A percentile compares a stretch with the other conserved stretches of the same genome.
Evolutionary conservation across 768 basidiomycete species (phyloP).

Genomic region (Auriculariales sp.): DNA sequence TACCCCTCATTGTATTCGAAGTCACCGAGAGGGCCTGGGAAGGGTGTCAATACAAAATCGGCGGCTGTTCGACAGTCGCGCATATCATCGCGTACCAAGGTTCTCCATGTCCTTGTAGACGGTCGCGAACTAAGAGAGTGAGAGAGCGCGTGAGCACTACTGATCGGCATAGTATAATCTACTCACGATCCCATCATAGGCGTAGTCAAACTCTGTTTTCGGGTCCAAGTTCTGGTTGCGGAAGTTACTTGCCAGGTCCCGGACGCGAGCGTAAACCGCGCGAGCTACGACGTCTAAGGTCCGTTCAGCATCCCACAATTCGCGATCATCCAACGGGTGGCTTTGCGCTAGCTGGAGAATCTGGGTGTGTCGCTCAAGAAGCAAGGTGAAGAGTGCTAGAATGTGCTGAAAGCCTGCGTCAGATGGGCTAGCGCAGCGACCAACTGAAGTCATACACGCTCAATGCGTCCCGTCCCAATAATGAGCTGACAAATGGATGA

Average conservation of each 20-base stretch:
- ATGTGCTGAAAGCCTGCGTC: slow-evolving; percentile 14
- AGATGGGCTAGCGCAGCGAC: neutral
- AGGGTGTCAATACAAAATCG: too few relatives aligned
- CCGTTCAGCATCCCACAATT: too few relatives aligned
- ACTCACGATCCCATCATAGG: neutral
- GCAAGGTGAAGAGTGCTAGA: slow-evolving; percentile 20
- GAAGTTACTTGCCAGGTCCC: neutral
- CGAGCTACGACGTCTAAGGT: neutral
- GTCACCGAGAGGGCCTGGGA: too few relatives aligned
- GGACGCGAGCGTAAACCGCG: too few relatives aligned
- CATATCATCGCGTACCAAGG: too few relatives aligned
- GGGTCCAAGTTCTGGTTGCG: neutral
- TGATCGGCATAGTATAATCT: neutral
- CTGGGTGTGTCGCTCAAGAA: slow-evolving; percentile 19
- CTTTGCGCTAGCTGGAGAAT: slow-evolving; percentile 10
- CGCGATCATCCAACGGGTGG: neutral
- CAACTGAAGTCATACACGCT: slow-evolving; percentile 13
- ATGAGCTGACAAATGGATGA: too few relatives aligned
- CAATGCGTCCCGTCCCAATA: slow-evolving; percentile 19
- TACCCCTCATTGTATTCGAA: too few relatives aligned
- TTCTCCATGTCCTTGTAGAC: too few relatives aligned
- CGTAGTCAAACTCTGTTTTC: neutral
- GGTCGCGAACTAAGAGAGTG: neutral
- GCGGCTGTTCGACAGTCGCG: too few relatives aligned
- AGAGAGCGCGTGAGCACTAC: neutral